These are phyloP conservation scores for Conticribra guillardii DNA, from an alignment of 108 stramenopile species.

Conservation along the genomic window DNA sequence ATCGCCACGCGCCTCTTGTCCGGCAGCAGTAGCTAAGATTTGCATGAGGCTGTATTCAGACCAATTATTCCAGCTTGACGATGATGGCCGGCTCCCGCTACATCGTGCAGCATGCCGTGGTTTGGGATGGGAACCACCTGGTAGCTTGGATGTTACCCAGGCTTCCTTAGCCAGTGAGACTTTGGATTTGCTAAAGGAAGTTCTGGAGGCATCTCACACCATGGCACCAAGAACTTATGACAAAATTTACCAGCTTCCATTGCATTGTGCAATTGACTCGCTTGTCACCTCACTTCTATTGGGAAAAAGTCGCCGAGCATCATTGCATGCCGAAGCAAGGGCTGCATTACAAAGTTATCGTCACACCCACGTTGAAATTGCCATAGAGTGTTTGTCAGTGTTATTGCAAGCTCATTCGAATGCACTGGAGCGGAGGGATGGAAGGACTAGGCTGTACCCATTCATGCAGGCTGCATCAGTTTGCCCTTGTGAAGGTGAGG, in stretches of 20 bases:
- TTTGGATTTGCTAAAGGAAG: conserved; percentile 46
- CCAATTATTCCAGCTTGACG: conserved; percentile 47
- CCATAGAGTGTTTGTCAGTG: conserved; percentile 43
- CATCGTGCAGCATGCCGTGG: conserved; percentile 67
- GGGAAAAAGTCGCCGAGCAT: conserved; percentile 45
- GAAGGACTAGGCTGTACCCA: conserved; percentile 59
- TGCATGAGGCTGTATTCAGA: conserved; percentile 58
- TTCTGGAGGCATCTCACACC: conserved; percentile 51
- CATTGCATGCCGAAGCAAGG: conserved; percentile 34
- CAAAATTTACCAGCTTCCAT: conserved; percentile 48
- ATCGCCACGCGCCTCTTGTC: conserved; percentile 49
- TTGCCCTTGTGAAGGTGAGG: not conserved
- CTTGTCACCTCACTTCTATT: conserved; percentile 54
- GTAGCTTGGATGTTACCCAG: conserved; percentile 29
- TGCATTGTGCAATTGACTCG: conserved; percentile 71
- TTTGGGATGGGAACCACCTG: conserved; percentile 57
- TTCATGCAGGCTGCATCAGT: conserved; percentile 64
- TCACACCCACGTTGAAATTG: conserved; percentile 28
- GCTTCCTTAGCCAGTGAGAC: conserved; percentile 54
- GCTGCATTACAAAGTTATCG: conserved; percentile 19
- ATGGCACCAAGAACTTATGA: conserved; percentile 46
- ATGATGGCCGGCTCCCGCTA: conserved; percentile 58
- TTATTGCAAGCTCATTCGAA: conserved; percentile 59
- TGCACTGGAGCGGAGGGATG: conserved; percentile 58
- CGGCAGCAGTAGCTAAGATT: conserved; percentile 57